Conservation (phyloP, 23 red algal genomes). For the Gracilaria gracilis region DNA sequence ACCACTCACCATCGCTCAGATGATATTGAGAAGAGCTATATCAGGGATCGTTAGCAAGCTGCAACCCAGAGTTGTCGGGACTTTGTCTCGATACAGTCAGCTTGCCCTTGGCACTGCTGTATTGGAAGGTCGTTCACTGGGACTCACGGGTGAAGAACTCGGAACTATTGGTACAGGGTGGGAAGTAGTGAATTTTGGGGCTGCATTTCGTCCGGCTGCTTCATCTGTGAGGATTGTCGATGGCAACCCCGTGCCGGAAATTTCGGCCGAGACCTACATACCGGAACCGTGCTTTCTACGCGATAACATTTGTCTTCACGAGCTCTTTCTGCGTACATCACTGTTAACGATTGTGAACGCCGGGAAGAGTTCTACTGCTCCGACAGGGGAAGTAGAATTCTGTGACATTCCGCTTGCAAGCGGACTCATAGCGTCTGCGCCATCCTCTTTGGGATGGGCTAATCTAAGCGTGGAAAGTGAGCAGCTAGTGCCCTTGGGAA, state of each 20-base stretch:
- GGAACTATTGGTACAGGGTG: slow-evolving; percentile 8
- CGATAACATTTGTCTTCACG: slow-evolving; percentile 35
- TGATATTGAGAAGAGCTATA: background rate
- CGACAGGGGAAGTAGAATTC: background rate
- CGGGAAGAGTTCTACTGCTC: background rate
- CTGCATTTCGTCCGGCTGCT: background rate
- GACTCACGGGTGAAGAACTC: background rate
- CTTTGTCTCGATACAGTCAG: slow-evolving; percentile 25
- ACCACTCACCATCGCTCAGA: slow-evolving; percentile 3
- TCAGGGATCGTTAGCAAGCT: background rate
- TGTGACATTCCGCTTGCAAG: slow-evolving; percentile 10
- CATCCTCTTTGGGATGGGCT: background rate
- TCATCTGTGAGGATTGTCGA: slow-evolving; percentile 7
- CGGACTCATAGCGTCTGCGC: background rate
- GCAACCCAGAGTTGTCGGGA: slow-evolving; percentile 14
- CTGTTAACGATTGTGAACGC: background rate
- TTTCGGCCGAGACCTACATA: background rate
- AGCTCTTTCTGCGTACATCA: slow-evolving; percentile 1
- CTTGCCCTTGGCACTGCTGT: background rate
- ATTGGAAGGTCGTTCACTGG: background rate
- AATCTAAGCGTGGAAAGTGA: background rate
- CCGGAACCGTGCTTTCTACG: slow-evolving; percentile 7
- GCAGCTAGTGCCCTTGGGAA: background rate
- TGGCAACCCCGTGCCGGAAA: background rate
- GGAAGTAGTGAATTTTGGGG: slow-evolving; percentile 6